A percentile compares a stretch with the other conserved stretches of the same genome.
Conservation (phyloP, 2,329 filamentous ascomycete species). For the Ilyonectria sp. region DNA sequence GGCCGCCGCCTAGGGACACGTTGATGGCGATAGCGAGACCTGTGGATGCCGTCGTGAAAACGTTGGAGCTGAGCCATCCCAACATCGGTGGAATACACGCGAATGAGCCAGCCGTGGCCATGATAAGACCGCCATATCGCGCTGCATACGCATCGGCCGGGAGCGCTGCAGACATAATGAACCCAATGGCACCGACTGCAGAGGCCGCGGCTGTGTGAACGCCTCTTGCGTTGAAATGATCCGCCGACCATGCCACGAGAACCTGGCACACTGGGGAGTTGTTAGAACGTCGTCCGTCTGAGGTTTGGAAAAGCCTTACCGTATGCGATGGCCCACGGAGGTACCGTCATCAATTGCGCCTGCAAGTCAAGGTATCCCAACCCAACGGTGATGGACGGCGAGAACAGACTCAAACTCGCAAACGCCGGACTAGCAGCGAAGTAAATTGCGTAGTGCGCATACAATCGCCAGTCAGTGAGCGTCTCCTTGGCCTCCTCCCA, state of each 20-base stretch:
- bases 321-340: slow-evolving; percentile 75
- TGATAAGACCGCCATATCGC: slow-evolving; percentile 80
- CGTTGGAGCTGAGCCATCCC: slow-evolving; percentile 80
- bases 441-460: slow-evolving; percentile 74
- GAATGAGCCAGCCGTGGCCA: slow-evolving; percentile 77
- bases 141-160: slow-evolving; percentile 70
- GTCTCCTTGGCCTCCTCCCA: slow-evolving; percentile 80
- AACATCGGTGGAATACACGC: slow-evolving; percentile 78
- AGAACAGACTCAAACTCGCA: slow-evolving; percentile 73
- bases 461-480: slow-evolving; percentile 76
- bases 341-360: slow-evolving; percentile 77
- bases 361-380: slow-evolving; percentile 65
- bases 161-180: slow-evolving; percentile 75
- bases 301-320: slow-evolving; percentile 50
- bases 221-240: slow-evolving; percentile 71
- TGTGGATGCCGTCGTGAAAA: slow-evolving; percentile 75
- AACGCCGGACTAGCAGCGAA: slow-evolving; percentile 69
- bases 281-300: slow-evolving; percentile 18
- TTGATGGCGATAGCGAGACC: slow-evolving; percentile 81
- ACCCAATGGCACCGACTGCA: slow-evolving; percentile 61
- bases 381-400: slow-evolving; percentile 72
- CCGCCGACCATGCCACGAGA: slow-evolving; percentile 71
- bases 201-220: slow-evolving; percentile 61
- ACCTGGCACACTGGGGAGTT: slow-evolving; percentile 55
- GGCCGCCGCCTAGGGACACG: slow-evolving; percentile 75